These are phyloP conservation scores for Solanum hybrid DNA, from an alignment of 305 asterid species.

Conservation along the genomic window DNA sequence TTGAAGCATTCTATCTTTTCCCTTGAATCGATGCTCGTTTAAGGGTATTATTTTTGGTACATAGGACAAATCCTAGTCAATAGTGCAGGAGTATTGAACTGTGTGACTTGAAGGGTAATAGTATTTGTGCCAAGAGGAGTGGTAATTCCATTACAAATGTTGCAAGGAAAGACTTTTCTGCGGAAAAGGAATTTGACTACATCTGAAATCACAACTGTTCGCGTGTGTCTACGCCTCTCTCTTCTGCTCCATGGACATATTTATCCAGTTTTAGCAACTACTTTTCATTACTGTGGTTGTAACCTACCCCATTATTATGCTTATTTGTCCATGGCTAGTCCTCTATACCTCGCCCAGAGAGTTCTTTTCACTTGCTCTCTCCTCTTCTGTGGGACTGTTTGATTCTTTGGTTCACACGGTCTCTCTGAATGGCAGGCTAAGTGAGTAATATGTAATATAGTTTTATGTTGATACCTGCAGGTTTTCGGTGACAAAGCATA, in stretches of 20 bases:
- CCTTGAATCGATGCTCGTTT: neutral
- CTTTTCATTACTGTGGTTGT: neutral
- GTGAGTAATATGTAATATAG: slow-evolving; percentile 6
- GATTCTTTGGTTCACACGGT: neutral
- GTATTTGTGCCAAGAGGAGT: neutral
- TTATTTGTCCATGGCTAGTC: neutral
- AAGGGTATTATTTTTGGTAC: neutral
- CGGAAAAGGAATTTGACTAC: neutral
- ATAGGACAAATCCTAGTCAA: neutral
- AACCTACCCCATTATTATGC: neutral
- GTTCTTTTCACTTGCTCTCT: neutral
- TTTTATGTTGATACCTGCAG: slow-evolving; percentile 31
- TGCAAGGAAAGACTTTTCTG: neutral
- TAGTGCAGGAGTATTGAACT: neutral
- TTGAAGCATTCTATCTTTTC: neutral
- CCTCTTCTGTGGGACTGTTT: neutral
- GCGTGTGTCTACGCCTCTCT: neutral
- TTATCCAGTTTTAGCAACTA: slow-evolving; percentile 1
- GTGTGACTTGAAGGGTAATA: neutral
- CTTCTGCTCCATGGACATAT: neutral
- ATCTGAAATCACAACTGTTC: neutral
- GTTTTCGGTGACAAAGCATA: slow-evolving; percentile 88
- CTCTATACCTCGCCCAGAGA: neutral
- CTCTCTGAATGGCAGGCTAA: neutral
- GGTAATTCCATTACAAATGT: neutral